phyloP scores from a whole-genome alignment of 805 yeast genomes.

The Candida succiphila region DNA sequence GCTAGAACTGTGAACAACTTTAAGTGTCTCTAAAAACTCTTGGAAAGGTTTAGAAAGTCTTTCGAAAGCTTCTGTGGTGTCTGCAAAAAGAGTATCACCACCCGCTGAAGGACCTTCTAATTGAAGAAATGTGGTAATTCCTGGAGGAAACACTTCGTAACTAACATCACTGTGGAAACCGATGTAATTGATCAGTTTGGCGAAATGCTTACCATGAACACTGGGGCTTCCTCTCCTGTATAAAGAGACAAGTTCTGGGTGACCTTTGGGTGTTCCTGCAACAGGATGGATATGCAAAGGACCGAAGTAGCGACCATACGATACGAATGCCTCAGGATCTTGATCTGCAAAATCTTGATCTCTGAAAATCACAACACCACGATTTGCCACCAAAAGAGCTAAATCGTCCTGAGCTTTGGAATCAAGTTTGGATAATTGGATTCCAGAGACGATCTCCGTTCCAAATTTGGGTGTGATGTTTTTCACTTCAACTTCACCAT shows the following conservation, averaged over 20 bases:
- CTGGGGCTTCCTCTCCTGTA: constrained; percentile 32
- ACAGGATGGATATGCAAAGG: constrained; percentile 61
- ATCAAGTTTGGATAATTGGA: constrained; percentile 42
- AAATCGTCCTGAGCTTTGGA: constrained; percentile 50
- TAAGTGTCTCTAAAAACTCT: constrained; percentile 46
- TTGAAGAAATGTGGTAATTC: constrained; percentile 51
- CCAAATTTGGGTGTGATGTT: constrained; percentile 62
- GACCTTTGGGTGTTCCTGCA: constrained; percentile 51
- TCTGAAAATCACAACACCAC: constrained; percentile 55
- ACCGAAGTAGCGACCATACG: constrained; percentile 53
- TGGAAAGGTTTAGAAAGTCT: constrained; percentile 60
- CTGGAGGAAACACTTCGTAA: constrained; percentile 62
- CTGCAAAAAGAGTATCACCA: constrained; percentile 78
- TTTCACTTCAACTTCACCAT: constrained; percentile 13
- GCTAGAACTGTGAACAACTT: constrained; percentile 59
- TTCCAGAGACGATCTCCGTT: constrained; percentile 38
- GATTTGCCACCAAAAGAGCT: constrained; percentile 51
- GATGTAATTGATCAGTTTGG: constrained; percentile 23
- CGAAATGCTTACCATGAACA: constrained; percentile 23
- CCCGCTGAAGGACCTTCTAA: constrained; percentile 51
- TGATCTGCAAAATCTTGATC: constrained; percentile 47
- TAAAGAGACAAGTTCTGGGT: constrained; percentile 48
- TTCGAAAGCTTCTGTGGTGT: constrained; percentile 59
- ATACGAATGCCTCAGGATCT: constrained; percentile 6
- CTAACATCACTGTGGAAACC: constrained; percentile 66